Percentiles rank a stretch among this genome's conserved stretches.
phyloP scores from a whole-genome alignment of 225 moss, liverwort and hornwort species.

The Pseudisothecium myosuroides region DNA sequence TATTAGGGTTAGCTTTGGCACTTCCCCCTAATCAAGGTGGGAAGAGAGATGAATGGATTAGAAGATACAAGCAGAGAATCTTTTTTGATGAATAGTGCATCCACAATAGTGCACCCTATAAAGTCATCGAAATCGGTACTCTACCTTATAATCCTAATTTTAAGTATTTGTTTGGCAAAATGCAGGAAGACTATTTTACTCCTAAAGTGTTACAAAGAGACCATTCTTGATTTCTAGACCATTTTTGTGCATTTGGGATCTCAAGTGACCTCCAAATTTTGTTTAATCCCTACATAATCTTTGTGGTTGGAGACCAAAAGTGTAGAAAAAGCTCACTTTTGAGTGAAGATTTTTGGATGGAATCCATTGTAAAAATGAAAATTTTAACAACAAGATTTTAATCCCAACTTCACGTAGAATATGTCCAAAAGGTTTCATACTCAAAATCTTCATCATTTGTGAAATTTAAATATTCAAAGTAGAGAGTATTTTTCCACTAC shows the following conservation, averaged over 20 bases:
- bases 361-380: background rate
- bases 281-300: background rate
- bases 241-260: background rate
- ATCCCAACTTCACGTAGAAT: rapidly evolving
- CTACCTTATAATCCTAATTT: no score
- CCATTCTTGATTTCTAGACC: background rate
- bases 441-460: background rate
- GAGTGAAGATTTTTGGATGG: background rate
- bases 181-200: background rate
- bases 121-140: no score
- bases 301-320: background rate
- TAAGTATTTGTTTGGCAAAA: background rate
- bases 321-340: background rate
- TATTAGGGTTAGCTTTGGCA: no score
- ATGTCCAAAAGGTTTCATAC: background rate
- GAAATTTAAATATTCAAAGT: background rate
- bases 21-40: no score
- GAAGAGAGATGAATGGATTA: no score
- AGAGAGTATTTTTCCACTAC: background rate
- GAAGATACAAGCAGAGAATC: no score
- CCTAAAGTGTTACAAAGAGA: background rate
- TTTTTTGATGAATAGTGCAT: no score
- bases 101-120: no score
- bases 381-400: background rate
- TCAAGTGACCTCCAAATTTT: background rate